These are phyloP conservation scores for Drosera spatulata DNA, from an alignment of 179 eudicot species.

Conservation along the genomic window DNA sequence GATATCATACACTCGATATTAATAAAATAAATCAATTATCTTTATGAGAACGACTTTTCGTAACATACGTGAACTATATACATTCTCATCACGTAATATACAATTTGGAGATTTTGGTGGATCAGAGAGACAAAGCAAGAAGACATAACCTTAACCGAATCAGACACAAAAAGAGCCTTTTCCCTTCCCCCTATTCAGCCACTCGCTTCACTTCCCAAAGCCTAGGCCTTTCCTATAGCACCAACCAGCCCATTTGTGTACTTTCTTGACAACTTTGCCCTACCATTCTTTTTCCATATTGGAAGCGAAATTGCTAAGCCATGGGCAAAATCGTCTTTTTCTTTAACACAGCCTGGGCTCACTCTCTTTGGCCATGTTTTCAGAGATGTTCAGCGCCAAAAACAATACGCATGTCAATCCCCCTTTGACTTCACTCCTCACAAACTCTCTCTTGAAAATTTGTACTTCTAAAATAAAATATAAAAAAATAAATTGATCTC, in stretches of 20 bases:
- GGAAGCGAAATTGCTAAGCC: constrained; percentile 5
- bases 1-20: no score
- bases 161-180: no score
- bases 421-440: constrained; percentile 14
- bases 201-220: constrained; percentile 28
- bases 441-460: neutral
- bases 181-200: neutral
- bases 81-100: no score
- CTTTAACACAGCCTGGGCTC: neutral
- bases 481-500: no score
- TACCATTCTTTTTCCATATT: constrained; percentile 3
- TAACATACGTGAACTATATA: no score
- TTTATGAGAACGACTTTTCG: no score
- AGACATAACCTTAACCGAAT: no score
- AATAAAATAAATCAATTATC: no score
- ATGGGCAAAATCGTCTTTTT: constrained; percentile 17
- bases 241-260: constrained; percentile 13
- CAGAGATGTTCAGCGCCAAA: constrained; percentile 54
- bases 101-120: no score
- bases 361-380: constrained; percentile 36
- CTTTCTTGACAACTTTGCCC: constrained; percentile 15
- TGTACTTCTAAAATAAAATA: no score
- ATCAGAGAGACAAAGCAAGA: no score
- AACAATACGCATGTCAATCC: constrained; percentile 54
- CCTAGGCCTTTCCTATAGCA: constrained; percentile 16